Evolutionary conservation across 257 asterid species (phyloP).

Genomic region (Eustoma russellianum): DNA sequence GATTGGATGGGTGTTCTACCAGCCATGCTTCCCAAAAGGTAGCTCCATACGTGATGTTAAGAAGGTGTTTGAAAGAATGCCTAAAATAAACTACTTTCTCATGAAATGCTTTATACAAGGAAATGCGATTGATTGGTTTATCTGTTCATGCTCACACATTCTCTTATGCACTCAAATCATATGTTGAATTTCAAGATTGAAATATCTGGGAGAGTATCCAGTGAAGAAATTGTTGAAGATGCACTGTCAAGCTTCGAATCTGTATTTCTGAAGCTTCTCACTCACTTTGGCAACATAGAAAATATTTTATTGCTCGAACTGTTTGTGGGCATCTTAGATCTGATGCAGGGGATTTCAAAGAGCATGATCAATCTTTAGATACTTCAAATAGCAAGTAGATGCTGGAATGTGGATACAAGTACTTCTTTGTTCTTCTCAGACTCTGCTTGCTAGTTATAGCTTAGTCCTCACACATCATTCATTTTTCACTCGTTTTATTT

Average conservation of each 20-base stretch:
- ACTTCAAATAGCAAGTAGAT: conserved; percentile 45
- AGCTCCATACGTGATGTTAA: no score
- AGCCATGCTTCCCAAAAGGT: no score
- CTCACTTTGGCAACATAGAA: conserved; percentile 45
- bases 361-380: no score
- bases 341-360: conserved; percentile 74
- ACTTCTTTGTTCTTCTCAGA: background rate
- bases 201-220: conserved; percentile 39
- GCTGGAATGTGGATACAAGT: background rate
- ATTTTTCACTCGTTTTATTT: no score
- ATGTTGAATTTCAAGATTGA: no score
- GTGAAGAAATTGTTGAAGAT: conserved; percentile 41
- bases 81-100: no score
- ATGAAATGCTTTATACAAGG: no score
- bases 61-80: no score
- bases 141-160: no score
- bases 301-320: conserved; percentile 53
- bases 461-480: background rate
- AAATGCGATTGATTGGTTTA: no score
- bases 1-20: no score
- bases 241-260: conserved; percentile 58
- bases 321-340: conserved; percentile 62
- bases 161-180: no score
- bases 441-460: background rate
- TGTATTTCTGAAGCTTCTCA: conserved; percentile 48